phyloP scores from a whole-genome alignment of 208 protist species.

The Trichomonas tenax region DNA sequence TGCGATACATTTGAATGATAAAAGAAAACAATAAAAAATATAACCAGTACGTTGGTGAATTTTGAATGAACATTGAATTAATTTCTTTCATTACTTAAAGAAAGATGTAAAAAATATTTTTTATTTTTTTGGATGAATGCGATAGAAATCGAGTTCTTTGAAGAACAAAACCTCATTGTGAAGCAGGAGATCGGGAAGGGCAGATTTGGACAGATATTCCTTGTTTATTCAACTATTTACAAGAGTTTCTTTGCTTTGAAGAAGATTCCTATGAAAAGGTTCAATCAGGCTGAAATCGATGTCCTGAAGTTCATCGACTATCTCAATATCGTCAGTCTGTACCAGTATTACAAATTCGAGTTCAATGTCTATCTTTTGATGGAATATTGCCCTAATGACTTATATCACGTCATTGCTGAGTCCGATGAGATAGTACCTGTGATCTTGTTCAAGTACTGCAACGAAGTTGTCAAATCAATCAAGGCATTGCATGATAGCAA shows the following conservation, averaged over 20 bases:
- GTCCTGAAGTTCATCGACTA: background rate
- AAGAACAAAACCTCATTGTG: background rate
- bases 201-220: background rate
- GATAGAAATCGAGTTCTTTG: background rate
- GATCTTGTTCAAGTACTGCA: background rate
- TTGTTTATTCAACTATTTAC: background rate
- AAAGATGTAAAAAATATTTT: too few relatives aligned
- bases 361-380: background rate
- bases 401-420: background rate
- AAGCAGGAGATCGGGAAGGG: background rate
- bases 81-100: too few relatives aligned
- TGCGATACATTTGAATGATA: too few relatives aligned
- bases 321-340: background rate
- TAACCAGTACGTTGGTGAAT: too few relatives aligned
- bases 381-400: background rate
- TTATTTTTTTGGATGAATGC: background rate
- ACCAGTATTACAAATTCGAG: background rate
- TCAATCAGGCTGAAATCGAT: background rate
- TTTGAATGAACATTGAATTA: too few relatives aligned
- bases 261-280: background rate
- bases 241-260: background rate
- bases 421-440: background rate
- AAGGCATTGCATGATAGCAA: constrained; percentile 52
- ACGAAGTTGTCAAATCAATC: background rate
- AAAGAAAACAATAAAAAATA: too few relatives aligned